Base-by-base conservation (phyloP, 2,329 filamentous ascomycete genomes). In the Ceratocystis diversiconidia region DNA sequence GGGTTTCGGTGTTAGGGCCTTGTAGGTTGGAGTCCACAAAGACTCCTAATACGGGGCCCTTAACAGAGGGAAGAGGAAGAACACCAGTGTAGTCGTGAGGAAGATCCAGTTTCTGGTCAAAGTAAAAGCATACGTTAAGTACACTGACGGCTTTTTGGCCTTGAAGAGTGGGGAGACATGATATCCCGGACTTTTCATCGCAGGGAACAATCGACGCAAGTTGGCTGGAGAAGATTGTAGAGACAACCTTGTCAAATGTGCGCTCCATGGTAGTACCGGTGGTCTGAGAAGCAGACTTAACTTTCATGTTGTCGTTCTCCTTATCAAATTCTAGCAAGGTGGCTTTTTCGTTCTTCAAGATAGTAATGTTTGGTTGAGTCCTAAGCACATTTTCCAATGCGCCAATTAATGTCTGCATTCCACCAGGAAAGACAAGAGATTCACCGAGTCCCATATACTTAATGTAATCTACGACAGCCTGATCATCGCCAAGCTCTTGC, bases 101-200 rank as follows among this genome's bases (percentile, higher is more conserved):
- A 61, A 89, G 79, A 44, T 95, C 76, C 66, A 82, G 72, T 5
- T 85, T 80, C 55, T 84, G 79, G 1, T 80, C 78, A 74, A 87
- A 99, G 80, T 87, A 96, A 61, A 99, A 79, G 75, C 96, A 96
- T 68, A 99, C 88, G 1, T 92, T 89, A 85, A 92, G 92, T 70
- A 96, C 91, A 41, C 86, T 92, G 36, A 92, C 88, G 44, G 86
- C 83, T 64, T 83, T 80, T 17, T 83, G 82, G 55, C 80, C 72
- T 19, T 73, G 72, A 10, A 88, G 78, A 41, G 78, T 73, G 4
- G 79, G 78, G 5, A 85, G 76, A 5, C 72, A 69, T 55, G 66
- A 57, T 71, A 7, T 28, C 15, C 28, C 57, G 7, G 68, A 2
- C 76, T 74, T 36, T 78, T 69, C 55, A 36, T 30, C 5, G 10